phyloP scores from a whole-genome alignment of 805 yeast genomes.

The Dipodascus albidus region DNA sequence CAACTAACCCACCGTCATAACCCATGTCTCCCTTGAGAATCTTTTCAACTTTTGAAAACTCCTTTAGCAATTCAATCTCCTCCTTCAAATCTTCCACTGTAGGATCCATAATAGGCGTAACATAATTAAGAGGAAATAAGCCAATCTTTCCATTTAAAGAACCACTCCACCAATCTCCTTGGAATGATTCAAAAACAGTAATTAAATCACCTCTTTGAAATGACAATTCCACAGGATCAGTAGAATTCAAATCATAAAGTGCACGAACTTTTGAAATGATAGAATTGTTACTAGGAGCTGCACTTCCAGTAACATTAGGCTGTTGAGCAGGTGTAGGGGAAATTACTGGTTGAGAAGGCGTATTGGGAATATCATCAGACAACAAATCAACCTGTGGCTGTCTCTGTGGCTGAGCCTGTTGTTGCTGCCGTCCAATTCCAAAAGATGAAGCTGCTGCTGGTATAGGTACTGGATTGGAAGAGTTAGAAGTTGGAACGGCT shows the following conservation, averaged over 20 bases:
- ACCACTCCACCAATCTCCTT: conserved; percentile 95
- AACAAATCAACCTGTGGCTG: neutral
- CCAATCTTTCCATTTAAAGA: conserved; percentile 71
- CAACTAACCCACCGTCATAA: conserved; percentile 38
- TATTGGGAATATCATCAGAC: neutral
- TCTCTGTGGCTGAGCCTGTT: neutral
- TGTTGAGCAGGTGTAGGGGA: neutral
- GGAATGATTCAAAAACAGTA: conserved; percentile 74
- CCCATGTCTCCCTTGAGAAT: conserved; percentile 22
- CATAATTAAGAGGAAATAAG: conserved; percentile 87
- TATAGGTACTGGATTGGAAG: neutral
- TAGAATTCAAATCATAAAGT: conserved; percentile 64
- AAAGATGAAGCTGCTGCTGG: neutral
- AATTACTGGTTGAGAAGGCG: neutral
- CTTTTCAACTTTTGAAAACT: conserved; percentile 54
- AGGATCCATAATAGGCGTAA: conserved; percentile 61
- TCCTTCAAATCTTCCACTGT: conserved; percentile 45
- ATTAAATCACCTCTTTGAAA: conserved; percentile 82
- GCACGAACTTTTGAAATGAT: conserved; percentile 65
- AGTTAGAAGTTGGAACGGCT: neutral
- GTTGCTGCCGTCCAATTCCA: neutral
- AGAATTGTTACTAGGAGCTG: conserved; percentile 22
- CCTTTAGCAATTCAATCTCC: conserved; percentile 44
- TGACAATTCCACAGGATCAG: conserved; percentile 78
- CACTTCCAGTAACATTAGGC: neutral